Evolutionary conservation across 1,139 yeast species (phyloP), one percentile per base, ranked within the genome.

Genomic region (Nakaseomyces sp.): DNA sequence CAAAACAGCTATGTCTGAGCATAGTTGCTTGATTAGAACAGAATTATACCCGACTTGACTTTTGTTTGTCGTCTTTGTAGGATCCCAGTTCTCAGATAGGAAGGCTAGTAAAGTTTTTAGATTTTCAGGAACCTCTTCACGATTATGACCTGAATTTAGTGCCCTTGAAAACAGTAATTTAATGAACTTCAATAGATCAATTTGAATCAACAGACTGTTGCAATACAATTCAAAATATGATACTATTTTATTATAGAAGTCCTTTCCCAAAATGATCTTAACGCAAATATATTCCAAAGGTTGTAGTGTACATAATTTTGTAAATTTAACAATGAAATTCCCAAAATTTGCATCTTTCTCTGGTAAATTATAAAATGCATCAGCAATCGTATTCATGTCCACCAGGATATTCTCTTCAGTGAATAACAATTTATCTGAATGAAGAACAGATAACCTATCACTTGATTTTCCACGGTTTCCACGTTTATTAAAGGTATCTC

Each of bases 11-110:
- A 62, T 56, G 43, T 63, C 66, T 12, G 53, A 48, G 36, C 65
- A 58, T 20, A 63, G 42, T 40, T 62, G 65, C 17, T 52, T 56
- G 13, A 61, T 58, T 30, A 63, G 44, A 12, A 63, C 56, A 1
- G 66, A 63, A 45, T 60, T 63, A 16, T 52, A 51, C 2, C 65
- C 66, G 13, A 61, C 65, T 43, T 61, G 58, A 15, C 56, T 49
- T 32, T 17, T 13, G 18, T 46, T 42, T 12, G 43, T 42, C 17
- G 42, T 41, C 6, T 43, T 41, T 9, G 42, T 42, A 39, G 28
- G 39, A 16, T 35, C 17, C 24, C 64, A 59, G 40, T 59, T 59
- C 12, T 41, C 33, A 4, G 43, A 37, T 16, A 58, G 45, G 38
- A 58, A 58, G 4, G 42, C 35, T 3, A 50, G 41, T 13, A 53